phyloP scores from a whole-genome alignment of 352 stramenopile genomes.

The Phytophthora fragariae region DNA sequence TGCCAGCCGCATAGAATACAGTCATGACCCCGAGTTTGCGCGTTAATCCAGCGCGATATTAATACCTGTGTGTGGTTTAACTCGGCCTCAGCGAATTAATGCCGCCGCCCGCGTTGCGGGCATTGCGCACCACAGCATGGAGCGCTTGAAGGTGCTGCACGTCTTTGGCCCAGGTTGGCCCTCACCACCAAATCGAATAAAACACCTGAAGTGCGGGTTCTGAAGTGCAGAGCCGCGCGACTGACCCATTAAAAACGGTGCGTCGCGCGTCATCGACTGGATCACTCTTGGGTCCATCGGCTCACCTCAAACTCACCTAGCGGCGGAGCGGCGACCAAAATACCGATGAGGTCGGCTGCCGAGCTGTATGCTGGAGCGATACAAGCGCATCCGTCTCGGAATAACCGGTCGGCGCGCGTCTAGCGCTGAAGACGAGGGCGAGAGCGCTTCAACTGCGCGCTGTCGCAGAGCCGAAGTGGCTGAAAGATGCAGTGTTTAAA shows the following conservation, averaged over 20 bases:
- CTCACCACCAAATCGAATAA: slow-evolving; percentile 31
- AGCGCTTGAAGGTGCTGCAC: slow-evolving; percentile 6
- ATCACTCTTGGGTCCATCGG: background rate
- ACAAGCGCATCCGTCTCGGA: background rate
- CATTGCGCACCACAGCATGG: slow-evolving; percentile 5
- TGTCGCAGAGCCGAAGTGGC: background rate
- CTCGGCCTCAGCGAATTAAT: background rate
- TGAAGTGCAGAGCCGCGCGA: slow-evolving; percentile 30
- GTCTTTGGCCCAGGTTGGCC: slow-evolving; percentile 20
- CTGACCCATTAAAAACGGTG: slow-evolving; percentile 23
- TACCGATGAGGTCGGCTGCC: background rate
- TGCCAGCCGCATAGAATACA: background rate
- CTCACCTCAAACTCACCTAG: background rate
- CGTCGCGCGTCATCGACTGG: slow-evolving; percentile 6
- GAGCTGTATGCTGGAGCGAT: background rate
- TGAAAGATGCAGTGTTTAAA: slow-evolving; percentile 6
- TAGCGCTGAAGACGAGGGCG: background rate
- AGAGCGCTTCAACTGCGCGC: background rate
- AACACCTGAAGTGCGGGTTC: slow-evolving; percentile 9
- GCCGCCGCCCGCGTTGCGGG: too few species aligned
- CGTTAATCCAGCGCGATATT: background rate
- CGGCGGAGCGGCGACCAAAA: background rate
- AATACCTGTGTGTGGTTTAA: slow-evolving; percentile 21
- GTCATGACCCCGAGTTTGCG: background rate
- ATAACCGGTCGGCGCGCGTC: background rate